These are phyloP conservation scores for Thermothelomyces thermophilus DNA, from an alignment of 2,329 filamentous ascomycete genomes.

Conservation along the genomic window DNA sequence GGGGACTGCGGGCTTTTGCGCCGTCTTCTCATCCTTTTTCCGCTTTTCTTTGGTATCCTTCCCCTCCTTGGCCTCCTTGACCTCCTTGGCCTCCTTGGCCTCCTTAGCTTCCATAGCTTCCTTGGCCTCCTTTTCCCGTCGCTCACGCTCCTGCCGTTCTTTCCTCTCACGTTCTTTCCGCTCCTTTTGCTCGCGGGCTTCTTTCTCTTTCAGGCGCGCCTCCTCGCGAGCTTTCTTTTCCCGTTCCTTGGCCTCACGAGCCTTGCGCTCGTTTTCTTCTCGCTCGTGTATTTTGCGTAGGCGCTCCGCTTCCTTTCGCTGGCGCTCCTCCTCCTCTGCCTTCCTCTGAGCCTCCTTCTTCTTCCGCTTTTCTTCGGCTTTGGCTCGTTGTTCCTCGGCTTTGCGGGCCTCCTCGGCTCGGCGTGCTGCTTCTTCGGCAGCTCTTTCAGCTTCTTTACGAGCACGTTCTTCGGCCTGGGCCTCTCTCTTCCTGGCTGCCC, in stretches of 20 bases:
- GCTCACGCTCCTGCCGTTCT: slow-evolving; percentile 56
- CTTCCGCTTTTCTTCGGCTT: slow-evolving; percentile 82
- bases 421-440: slow-evolving; percentile 76
- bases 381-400: slow-evolving; percentile 71
- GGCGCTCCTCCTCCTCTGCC: slow-evolving; percentile 80
- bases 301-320: slow-evolving; percentile 79
- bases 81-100: slow-evolving; percentile 41
- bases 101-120: background rate
- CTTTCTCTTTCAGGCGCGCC: slow-evolving; percentile 70
- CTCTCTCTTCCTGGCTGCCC: slow-evolving; percentile 81
- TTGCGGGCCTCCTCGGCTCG: slow-evolving; percentile 72
- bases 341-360: slow-evolving; percentile 88
- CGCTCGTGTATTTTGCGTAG: slow-evolving; percentile 74
- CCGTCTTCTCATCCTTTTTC: slow-evolving; percentile 40
- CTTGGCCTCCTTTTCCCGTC: slow-evolving; percentile 49
- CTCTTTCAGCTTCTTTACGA: slow-evolving; percentile 79
- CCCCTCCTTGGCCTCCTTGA: slow-evolving; percentile 32
- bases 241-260: slow-evolving; percentile 70
- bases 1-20: slow-evolving; percentile 35
- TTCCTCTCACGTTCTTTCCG: slow-evolving; percentile 61
- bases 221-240: slow-evolving; percentile 79
- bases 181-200: slow-evolving; percentile 71
- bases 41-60: slow-evolving; percentile 39
- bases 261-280: slow-evolving; percentile 78
- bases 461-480: slow-evolving; percentile 87